Evolutionary conservation across 345 rosid genomes (phyloP).

Genomic region (Dipteronia sinensis): DNA sequence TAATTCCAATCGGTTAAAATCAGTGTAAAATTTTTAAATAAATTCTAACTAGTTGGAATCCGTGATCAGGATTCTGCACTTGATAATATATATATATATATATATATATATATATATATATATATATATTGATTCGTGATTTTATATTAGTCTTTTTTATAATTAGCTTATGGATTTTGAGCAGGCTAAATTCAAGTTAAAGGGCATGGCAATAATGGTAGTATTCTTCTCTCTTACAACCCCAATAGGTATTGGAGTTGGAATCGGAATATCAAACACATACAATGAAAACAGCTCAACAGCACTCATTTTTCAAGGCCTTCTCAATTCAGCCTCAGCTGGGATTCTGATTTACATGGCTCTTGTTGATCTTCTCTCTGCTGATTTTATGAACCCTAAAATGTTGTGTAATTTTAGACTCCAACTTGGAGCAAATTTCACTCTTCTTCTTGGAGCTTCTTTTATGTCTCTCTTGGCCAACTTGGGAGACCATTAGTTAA

Average conservation of each 20-base stretch:
- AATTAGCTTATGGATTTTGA: too few species aligned
- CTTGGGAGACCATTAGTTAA: too few species aligned
- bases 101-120: too few species aligned
- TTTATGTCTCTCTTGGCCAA: too few species aligned
- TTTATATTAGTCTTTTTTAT: too few species aligned
- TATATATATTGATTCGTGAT: too few species aligned
- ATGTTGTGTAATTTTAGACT: slow-evolving; percentile 16
- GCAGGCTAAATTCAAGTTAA: background rate
- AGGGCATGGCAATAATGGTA: background rate
- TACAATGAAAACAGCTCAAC: slow-evolving; percentile 28
- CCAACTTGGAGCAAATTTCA: background rate
- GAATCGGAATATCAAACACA: slow-evolving; percentile 19
- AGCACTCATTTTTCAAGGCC: slow-evolving; percentile 26
- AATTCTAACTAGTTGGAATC: too few species aligned
- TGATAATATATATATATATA: too few species aligned
- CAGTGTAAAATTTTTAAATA: too few species aligned
- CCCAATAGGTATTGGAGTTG: slow-evolving; percentile 29
- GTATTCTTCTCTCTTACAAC: slow-evolving; percentile 26
- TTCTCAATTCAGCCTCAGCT: too few species aligned
- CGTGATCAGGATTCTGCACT: too few species aligned
- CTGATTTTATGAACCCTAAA: slow-evolving; percentile 31
- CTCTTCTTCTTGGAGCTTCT: background rate
- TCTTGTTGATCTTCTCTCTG: slow-evolving; percentile 31
- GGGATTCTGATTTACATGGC: slow-evolving; percentile 34
- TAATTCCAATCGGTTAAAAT: too few species aligned